Evolutionary conservation across 139 green algal genomes (phyloP), one percentile per base, ranked within the genome.

Genomic region (Nannochloris sp.): DNA sequence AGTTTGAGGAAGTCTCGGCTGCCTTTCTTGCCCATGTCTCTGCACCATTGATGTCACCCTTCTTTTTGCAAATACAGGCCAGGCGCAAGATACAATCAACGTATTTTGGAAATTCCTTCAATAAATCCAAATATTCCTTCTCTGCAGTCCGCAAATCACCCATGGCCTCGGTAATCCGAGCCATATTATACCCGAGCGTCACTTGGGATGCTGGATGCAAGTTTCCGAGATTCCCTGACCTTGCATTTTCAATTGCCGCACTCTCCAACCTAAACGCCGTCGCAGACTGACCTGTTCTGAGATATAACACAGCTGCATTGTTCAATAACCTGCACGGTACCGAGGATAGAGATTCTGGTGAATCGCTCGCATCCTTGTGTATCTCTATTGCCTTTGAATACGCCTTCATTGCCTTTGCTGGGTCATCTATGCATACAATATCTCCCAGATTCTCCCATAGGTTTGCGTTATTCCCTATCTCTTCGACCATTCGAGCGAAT

Each of bases 391-490:
- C 78, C 18, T 76, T 76, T 43, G 73, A 62, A 72, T 85, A 90
- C 0, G 81, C 72, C 16, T 73, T 61, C 27, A 88, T 65, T 10
- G 79, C 78, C 10, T 60, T 72, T 75, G 73, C 40, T 68, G 61
- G 83, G 61, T 93, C 86, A 10, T 56, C 60, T 4, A 71, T 18
- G 4, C 79, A 77, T 46, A 85, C 70, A 67, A 95, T 61, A 59
- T 95, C 88, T 2, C 78, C 88, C 59, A 94, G 73, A 78, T 87
- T 71, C 75, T 91, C 82, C 88, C 83, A 92, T 21, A 95, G 63
- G 9, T 81, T 72, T 0, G 64, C 44, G 23, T 84, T 75, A 9
- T 69, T 53, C 5, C 64, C 50, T 19, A 67, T 50, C 37, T 66
- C 54, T 25, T 57, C 9, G 2, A 72, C 73, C 8, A 89, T 85